phyloP scores from a whole-genome alignment of 768 basidiomycete species.

The Hypholoma fasciculare region DNA sequence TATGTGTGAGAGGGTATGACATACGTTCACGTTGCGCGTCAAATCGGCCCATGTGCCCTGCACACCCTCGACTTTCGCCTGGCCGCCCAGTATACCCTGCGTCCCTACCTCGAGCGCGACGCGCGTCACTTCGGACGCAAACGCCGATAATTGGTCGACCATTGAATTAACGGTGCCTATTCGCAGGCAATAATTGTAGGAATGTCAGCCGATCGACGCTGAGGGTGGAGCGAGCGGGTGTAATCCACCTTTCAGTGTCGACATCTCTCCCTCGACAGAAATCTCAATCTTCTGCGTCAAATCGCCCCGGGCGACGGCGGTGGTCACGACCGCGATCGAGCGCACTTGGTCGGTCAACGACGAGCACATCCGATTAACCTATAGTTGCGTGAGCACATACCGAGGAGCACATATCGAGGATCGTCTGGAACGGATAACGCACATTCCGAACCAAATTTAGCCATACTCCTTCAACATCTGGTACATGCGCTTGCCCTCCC shows the following conservation, averaged over 20 bases:
- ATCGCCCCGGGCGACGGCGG: constrained; percentile 89
- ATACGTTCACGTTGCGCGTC: constrained; percentile 86
- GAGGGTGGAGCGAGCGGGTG: not conserved
- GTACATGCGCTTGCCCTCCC: constrained; percentile 85
- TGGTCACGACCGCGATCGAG: constrained; percentile 83
- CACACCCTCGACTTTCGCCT: constrained; percentile 87
- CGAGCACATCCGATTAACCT: constrained; percentile 82
- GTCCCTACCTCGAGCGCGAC: constrained; percentile 91
- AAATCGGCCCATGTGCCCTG: constrained; percentile 93
- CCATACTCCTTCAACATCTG: constrained; percentile 93
- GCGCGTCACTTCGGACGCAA: constrained; percentile 80
- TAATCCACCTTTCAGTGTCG: constrained; percentile 59
- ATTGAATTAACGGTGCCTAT: constrained; percentile 85
- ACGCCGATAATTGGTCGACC: constrained; percentile 88
- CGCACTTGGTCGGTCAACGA: constrained; percentile 81
- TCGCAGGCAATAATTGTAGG: not conserved
- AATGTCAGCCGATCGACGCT: not conserved
- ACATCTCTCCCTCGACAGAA: constrained; percentile 84
- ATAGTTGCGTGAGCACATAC: not conserved
- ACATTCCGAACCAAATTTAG: constrained; percentile 78
- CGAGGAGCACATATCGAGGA: not conserved
- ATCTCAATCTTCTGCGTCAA: constrained; percentile 93
- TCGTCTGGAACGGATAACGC: constrained; percentile 18
- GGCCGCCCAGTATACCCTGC: constrained; percentile 87
- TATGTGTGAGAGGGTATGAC: constrained; percentile 21